Evolutionary conservation across 805 yeast genomes (phyloP).

Genomic region (Yarrowia sp.): DNA sequence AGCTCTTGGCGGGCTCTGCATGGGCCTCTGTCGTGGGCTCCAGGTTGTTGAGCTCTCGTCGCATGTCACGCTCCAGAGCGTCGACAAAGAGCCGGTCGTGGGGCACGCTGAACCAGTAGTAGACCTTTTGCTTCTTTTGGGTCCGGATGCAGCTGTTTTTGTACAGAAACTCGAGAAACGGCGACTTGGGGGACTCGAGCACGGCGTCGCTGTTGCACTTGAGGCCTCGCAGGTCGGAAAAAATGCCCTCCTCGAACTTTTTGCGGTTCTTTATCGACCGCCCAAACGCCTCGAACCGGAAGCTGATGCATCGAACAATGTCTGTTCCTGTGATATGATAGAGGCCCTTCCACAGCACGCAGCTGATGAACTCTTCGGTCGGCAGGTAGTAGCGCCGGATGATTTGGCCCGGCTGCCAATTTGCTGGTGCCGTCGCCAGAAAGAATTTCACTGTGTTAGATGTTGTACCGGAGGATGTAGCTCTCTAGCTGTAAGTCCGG

Average conservation of each 20-base stretch:
- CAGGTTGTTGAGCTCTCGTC: constrained; percentile 61
- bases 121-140: constrained; percentile 94
- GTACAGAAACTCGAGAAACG: constrained; percentile 77
- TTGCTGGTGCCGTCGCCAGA: constrained; percentile 89
- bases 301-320: constrained; percentile 87
- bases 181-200: constrained; percentile 81
- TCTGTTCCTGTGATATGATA: constrained; percentile 95
- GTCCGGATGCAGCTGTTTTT: constrained; percentile 86
- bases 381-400: constrained; percentile 81
- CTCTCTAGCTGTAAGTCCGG: too few species aligned
- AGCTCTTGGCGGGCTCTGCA: constrained; percentile 76
- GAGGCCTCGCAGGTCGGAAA: constrained; percentile 81
- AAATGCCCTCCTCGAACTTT: constrained; percentile 95
- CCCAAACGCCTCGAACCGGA: constrained; percentile 86
- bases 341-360: constrained; percentile 87
- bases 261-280: constrained; percentile 79
- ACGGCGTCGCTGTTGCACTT: constrained; percentile 82
- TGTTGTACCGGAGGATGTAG: not conserved
- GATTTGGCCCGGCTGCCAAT: constrained; percentile 86
- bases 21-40: constrained; percentile 69
- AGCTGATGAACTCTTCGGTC: constrained; percentile 89
- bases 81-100: constrained; percentile 91
- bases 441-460: constrained; percentile 55
- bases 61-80: constrained; percentile 88
- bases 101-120: constrained; percentile 94